Percentiles rank a stretch among this genome's conserved stretches.
phyloP scores from a whole-genome alignment of 192 early-diverging fungal genomes.

The Gonapodya prolifera region DNA sequence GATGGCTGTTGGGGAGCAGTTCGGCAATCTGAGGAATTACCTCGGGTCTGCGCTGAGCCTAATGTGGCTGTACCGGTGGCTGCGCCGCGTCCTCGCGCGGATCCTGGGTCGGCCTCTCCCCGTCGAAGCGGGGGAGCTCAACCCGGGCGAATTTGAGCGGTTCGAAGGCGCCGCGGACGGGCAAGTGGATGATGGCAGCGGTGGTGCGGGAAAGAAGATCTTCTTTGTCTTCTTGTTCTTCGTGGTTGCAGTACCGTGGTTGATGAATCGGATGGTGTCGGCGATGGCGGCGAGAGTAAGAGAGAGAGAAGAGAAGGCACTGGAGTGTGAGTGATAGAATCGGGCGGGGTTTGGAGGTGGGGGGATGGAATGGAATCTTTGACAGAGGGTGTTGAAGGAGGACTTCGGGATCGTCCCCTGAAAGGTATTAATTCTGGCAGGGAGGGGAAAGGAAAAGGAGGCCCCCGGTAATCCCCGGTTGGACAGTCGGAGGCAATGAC shows the following conservation, averaged over 20 bases:
- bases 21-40: constrained; percentile 76
- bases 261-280: constrained; percentile 81
- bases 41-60: constrained; percentile 73
- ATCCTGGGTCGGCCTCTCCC: constrained; percentile 50
- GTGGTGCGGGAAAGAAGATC: constrained; percentile 26
- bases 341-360: too few relatives aligned
- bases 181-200: background rate
- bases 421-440: too few relatives aligned
- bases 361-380: too few relatives aligned
- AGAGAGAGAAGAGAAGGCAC: constrained; percentile 17
- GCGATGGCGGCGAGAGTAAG: constrained; percentile 41
- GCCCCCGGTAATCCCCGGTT: too few relatives aligned
- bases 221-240: constrained; percentile 73
- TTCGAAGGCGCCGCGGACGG: constrained; percentile 34
- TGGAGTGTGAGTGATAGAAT: constrained; percentile 16
- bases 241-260: constrained; percentile 78
- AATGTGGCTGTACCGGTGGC: constrained; percentile 58
- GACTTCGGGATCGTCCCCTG: too few relatives aligned
- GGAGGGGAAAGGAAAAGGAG: too few relatives aligned
- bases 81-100: constrained; percentile 51
- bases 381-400: too few relatives aligned
- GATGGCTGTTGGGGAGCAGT: constrained; percentile 96
- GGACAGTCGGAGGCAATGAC: too few relatives aligned
- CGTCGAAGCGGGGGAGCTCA: constrained; percentile 60
- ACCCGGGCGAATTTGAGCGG: constrained; percentile 56